Conservation (phyloP, 768 basidiomycete genomes). For the Psilocybe sp. region DNA sequence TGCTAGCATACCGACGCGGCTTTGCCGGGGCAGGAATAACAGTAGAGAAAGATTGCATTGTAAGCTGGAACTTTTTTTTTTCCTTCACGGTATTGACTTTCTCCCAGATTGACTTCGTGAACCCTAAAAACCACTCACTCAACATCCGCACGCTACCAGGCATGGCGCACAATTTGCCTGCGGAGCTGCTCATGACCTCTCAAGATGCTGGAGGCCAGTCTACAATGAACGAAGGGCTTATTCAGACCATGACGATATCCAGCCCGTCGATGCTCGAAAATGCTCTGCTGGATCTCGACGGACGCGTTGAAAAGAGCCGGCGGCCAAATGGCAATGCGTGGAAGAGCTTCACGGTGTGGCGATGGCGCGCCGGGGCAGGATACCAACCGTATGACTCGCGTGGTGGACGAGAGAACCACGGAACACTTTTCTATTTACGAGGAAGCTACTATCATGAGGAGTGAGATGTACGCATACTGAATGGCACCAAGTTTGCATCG, state of each 20-base stretch:
- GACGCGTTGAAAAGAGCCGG: conserved; percentile 37
- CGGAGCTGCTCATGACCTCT: conserved; percentile 25
- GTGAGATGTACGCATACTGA: not conserved
- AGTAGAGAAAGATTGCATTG: conserved; percentile 54
- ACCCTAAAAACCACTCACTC: conserved; percentile 37
- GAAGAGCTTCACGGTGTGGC: conserved; percentile 56
- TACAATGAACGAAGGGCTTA: conserved; percentile 23
- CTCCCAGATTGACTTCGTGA: conserved; percentile 42
- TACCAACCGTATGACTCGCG: conserved; percentile 20
- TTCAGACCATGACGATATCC: conserved; percentile 34
- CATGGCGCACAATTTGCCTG: conserved; percentile 32
- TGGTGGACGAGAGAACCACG: conserved; percentile 44
- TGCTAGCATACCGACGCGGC: conserved; percentile 50
- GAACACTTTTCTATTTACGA: conserved; percentile 49
- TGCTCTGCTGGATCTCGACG: conserved; percentile 48
- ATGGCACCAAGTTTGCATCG: no score
- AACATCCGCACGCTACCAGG: conserved; percentile 42
- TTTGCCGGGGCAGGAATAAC: conserved; percentile 39
- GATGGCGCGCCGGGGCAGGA: conserved; percentile 37
- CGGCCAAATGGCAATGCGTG: conserved; percentile 53
- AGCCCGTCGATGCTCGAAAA: conserved; percentile 50
- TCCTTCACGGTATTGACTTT: not conserved
- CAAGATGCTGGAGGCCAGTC: not conserved
- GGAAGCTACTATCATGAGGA: conserved; percentile 37
- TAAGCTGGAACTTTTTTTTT: conserved; percentile 21